Base-by-base conservation (phyloP, 257 asterid species). In the Plectranthus barbatus region DNA sequence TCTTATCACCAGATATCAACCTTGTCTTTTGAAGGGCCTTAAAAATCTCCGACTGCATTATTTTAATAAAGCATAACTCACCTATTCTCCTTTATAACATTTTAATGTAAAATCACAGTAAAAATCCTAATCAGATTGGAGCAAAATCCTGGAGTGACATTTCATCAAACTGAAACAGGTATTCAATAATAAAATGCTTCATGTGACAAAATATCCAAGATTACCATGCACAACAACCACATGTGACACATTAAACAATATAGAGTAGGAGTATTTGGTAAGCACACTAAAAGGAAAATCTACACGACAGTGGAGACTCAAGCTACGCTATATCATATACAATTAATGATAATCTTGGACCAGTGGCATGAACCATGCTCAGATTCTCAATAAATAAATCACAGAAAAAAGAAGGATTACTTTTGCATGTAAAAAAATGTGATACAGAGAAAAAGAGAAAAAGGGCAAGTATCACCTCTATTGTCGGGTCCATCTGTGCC, bases 401-500 rank as follows among this genome's bases (percentile, higher is more conserved):
- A 29, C n/a, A 12, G 49, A 57, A 23, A 48, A 66, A 56, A 34
- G 67, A 46, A 50, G 33, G 24, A 67, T 17, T n/a, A 44, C 11
- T 15, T 11, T 31, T 56, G 18, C 24, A 14, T 13, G 41, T 9
- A 12, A 58, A 31, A 29, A 7, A 3, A 29, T 9, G 18, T 18
- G 29, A 36, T 50, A 14, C 40, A 23, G 26, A 18, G 24, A 39
- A 15, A 58, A 10, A 19, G 51, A 40, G 56, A 31, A 41, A 60
- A 23, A 51, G 44, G 36, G 54, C 18, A 56, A 74, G 29, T 7
- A 60, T 49, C 66, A 90, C 99, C 97, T 90, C 99, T 13, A 93
- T 60, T 17, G 97, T 90, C 17, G 99, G 99, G 53, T 84, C 97
- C 96, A 79, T 85, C 72, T 87, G 99, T 33, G 86, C 96, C 80